Evolutionary conservation across 768 basidiomycete genomes (phyloP), one percentile per base, ranked within the genome.

Genomic region (Chalciporus pseudorubinellus): DNA sequence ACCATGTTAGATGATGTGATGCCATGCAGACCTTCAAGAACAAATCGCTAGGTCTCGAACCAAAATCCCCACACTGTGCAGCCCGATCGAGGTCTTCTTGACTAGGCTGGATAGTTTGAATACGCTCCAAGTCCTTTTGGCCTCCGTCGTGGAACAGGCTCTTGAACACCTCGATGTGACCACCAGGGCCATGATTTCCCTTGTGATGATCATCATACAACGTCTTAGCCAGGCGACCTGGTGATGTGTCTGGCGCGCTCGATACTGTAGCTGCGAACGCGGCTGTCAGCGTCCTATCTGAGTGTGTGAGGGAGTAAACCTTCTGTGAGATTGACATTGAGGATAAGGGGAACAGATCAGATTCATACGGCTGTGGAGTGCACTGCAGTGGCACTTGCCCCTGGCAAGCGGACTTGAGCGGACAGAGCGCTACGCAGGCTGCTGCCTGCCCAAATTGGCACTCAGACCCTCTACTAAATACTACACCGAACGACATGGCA

Each of bases 11-110:
- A 47, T 33, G 6, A 39, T n/a, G 10, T 42, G 21, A 45, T 56
- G 39, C 12, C 44, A 16, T 9, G 46, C 74, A 38, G 48, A 80
- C 84, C 72, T 79, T 79, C 44, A 87, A 69, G 60, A 86, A 87
- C 24, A 85, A 63, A 44, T 83, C 78, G 45, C 76, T 78, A 10
- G 82, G 83, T 31, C 77, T 70, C 39, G 67, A 62, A 6, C 79
- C 76, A 53, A 85, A 85, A 44, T 74, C 65, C 10, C 79, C 82
- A 42, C 83, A 77, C 52, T 72, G 63, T 21, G 66, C 75, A 3
- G 77, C 78, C 36, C 64, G 56, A 51, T 81, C 73, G 28, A 83
- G 63, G 55, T 80, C 78, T 51, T 71, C 73, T 39, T 62, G 53
- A 16, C 69, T 71, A 41, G 61, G 70, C 26, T 71, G 48, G 47